Base-by-base conservation (phyloP, 768 basidiomycete species). In the Paxillus rubicundulus region DNA sequence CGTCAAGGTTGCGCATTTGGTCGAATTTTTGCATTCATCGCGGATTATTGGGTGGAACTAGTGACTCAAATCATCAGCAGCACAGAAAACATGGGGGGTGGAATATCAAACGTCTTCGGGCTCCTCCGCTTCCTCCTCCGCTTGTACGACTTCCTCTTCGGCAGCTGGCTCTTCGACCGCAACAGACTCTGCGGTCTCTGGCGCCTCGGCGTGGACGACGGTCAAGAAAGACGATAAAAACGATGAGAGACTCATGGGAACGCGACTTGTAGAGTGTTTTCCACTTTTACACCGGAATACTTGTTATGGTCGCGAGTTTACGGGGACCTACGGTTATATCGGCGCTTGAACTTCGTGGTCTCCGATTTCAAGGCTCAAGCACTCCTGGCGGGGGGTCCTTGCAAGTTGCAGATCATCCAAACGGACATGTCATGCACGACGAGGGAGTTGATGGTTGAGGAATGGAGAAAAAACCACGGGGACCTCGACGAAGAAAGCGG, bases 31-130 rank as follows among this genome's bases (percentile, higher is more conserved):
- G 71, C 89, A 92, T 60, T 90, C 87, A 40, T 91, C 89, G 50
- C 86, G 80, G 53, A 96, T 71, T 34, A 66, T 70, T 24, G 92
- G 91, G 27, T 87, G 81, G 20, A 75, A 41, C 92, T 96, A 55
- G 39, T 44, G 1, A 53, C 13, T 9, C 45, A 34, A 28, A 10
- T 28, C 0, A 45, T 50, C n/a, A 56, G 41, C 21, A 44, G 12
- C 33, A 39, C 5, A 30, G 50, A 2, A 13, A 41, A 14, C 16
- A 18, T 3, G 41, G 44, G 24, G 36, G 13, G 13, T 17, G 33
- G 14, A 40, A 50, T 42, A 18, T 82, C 87, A 66, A 61, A 94
- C 91, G 67, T 94, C 92, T 70, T 92, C 89, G 13, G 90, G 89
- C 58, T 91, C 82, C 55, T 77, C 79, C 34, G 71, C 74, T 49